Conservation (phyloP, 208 protist genomes). For the Leptomonas seymouri region DNA sequence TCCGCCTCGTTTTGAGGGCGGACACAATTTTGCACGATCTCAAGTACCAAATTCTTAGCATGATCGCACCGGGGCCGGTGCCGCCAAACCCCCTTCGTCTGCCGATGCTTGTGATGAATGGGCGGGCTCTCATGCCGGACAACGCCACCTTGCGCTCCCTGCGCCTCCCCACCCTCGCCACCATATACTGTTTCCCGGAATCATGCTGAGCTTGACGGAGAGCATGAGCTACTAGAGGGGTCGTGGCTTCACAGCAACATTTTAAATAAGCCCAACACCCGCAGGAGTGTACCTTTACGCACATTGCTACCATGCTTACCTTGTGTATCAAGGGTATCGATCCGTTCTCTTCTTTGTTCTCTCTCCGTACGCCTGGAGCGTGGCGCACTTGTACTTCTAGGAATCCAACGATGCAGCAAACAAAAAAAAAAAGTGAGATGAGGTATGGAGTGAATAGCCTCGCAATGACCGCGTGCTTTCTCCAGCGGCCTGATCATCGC, state of each 20-base stretch:
- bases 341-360: neutral
- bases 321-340: too few species aligned
- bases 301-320: too few species aligned
- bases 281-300: neutral
- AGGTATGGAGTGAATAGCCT: neutral
- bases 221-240: too few species aligned
- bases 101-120: conserved; percentile 39
- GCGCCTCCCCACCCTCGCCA: conserved; percentile 19
- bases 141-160: conserved; percentile 16
- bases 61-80: conserved; percentile 16
- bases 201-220: neutral
- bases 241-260: too few species aligned
- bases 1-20: conserved; percentile 10
- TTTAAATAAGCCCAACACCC: neutral
- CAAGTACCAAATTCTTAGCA: conserved; percentile 32
- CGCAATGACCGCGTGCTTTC: too few species aligned
- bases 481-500: too few species aligned
- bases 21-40: conserved; percentile 21
- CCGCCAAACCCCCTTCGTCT: conserved; percentile 7
- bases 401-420: neutral
- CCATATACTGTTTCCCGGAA: conserved; percentile 37
- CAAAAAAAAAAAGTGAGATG: neutral
- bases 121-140: conserved; percentile 26
- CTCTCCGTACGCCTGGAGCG: too few species aligned
- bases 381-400: neutral